These are phyloP conservation scores for Arthonia radiata DNA, from an alignment of 495 filamentous ascomycete genomes.

Conservation along the genomic window DNA sequence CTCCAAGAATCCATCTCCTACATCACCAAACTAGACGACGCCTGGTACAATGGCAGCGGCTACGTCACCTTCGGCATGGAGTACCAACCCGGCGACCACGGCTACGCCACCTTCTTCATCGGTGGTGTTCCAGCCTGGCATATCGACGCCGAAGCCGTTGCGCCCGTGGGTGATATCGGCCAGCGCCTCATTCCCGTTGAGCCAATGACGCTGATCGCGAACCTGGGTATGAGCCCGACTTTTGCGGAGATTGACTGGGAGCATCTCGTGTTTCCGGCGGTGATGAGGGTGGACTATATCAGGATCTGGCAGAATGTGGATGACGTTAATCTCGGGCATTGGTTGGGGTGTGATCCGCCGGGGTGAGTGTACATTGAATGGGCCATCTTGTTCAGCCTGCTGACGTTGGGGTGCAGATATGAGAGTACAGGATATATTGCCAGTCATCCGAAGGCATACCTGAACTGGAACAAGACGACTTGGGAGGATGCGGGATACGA, in stretches of 20 bases:
- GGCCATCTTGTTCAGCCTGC: too few relatives aligned
- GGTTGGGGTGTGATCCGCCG: too few relatives aligned
- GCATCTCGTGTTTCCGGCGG: conserved; percentile 37
- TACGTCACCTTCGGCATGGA: conserved; percentile 55
- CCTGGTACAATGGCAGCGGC: conserved; percentile 50
- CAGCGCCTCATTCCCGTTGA: conserved; percentile 43
- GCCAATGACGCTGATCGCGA: conserved; percentile 43
- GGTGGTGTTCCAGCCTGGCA: conserved; percentile 41
- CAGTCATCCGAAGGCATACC: too few relatives aligned
- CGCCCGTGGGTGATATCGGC: conserved; percentile 52
- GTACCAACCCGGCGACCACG: conserved; percentile 36
- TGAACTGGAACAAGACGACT: too few relatives aligned
- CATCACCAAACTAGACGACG: conserved; percentile 44
- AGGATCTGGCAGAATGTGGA: conserved; percentile 40
- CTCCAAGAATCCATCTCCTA: conserved; percentile 53
- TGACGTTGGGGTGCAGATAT: too few relatives aligned
- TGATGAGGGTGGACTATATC: conserved; percentile 49
- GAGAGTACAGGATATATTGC: too few relatives aligned
- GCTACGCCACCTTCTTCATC: conserved; percentile 43
- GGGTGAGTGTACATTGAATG: too few relatives aligned
- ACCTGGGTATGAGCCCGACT: conserved; percentile 46
- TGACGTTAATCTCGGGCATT: too few relatives aligned
- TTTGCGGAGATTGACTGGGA: conserved; percentile 37
- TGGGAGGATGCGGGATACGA: too few relatives aligned
- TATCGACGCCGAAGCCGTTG: conserved; percentile 35